Percentiles rank a stretch among this genome's conserved stretches.
These are phyloP conservation scores for Hippophae rhamnoides DNA, from an alignment of 306 rosid species.

Conservation along the genomic window DNA sequence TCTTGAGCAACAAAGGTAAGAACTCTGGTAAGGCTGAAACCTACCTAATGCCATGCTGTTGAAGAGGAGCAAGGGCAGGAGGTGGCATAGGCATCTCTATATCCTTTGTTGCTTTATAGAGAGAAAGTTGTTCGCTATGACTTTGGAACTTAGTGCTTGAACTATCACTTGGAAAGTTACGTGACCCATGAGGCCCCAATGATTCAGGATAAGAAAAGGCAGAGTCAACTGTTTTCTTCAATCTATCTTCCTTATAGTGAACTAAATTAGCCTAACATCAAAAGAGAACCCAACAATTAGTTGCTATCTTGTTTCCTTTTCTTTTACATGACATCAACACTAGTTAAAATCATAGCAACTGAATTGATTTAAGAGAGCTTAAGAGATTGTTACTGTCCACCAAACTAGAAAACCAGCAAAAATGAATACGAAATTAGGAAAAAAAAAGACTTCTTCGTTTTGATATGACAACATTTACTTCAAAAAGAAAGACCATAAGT, in stretches of 20 bases:
- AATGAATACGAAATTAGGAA: too few relatives aligned
- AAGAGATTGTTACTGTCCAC: too few relatives aligned
- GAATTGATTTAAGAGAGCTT: too few relatives aligned
- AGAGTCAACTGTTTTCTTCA: slow-evolving; percentile 20
- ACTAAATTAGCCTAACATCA: too few relatives aligned
- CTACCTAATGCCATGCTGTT: slow-evolving; percentile 66
- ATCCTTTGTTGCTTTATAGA: slow-evolving; percentile 44
- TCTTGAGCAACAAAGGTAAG: neutral
- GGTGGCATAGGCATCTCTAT: slow-evolving; percentile 92
- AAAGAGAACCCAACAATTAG: too few relatives aligned
- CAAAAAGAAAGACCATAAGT: neutral
- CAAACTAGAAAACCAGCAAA: too few relatives aligned
- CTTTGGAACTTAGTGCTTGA: slow-evolving; percentile 35
- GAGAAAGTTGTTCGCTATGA: slow-evolving; percentile 33
- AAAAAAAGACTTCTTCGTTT: neutral
- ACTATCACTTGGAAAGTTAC: slow-evolving; percentile 39
- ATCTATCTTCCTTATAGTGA: too few relatives aligned
- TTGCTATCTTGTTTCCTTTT: too few relatives aligned
- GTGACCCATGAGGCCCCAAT: slow-evolving; percentile 35
- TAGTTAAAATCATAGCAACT: too few relatives aligned
- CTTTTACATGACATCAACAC: too few relatives aligned
- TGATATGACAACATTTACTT: neutral
- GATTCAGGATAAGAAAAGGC: slow-evolving; percentile 47
- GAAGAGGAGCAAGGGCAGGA: slow-evolving; percentile 71
- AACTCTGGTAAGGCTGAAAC: slow-evolving; percentile 11